These are phyloP conservation scores for Thalassiosira oceanica DNA, from an alignment of 352 stramenopile genomes.

Conservation along the genomic window DNA sequence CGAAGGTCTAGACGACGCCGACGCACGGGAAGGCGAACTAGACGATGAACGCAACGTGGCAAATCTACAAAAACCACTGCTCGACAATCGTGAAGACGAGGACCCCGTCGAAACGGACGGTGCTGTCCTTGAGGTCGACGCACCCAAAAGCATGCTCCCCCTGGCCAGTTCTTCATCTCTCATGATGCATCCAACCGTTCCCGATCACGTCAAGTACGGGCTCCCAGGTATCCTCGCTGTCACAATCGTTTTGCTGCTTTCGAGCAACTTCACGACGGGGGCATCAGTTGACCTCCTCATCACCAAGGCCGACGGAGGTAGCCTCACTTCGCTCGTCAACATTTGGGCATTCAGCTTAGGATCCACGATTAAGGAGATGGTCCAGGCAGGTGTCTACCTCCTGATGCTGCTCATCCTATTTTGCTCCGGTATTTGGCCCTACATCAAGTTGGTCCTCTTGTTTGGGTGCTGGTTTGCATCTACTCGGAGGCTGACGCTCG, in stretches of 20 bases:
- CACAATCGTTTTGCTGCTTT: constrained; percentile 54
- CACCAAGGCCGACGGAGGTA: constrained; percentile 25
- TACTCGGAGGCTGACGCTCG: constrained; percentile 33
- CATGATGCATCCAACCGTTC: constrained; percentile 53
- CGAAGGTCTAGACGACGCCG: no score
- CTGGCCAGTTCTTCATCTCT: constrained; percentile 47
- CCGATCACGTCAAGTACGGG: constrained; percentile 20
- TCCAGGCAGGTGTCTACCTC: constrained; percentile 71
- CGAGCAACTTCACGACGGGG: constrained; percentile 67
- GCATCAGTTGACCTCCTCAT: constrained; percentile 67
- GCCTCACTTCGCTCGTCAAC: constrained; percentile 33
- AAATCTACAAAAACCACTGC: no score
- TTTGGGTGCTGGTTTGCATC: constrained; percentile 63
- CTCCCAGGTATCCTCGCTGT: constrained; percentile 51
- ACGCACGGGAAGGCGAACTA: no score
- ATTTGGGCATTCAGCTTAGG: constrained; percentile 50
- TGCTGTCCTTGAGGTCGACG: constrained; percentile 47
- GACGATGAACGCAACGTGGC: no score
- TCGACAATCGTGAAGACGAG: constrained; percentile 12
- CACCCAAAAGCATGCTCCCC: constrained; percentile 30
- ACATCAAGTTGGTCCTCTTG: constrained; percentile 79
- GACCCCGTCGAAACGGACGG: constrained; percentile 39
- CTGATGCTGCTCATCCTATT: constrained; percentile 78
- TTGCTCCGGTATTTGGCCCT: constrained; percentile 83
- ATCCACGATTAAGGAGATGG: constrained; percentile 60